A percentile compares a stretch with the other conserved stretches of the same genome.
Evolutionary conservation across 768 basidiomycete genomes (phyloP).

Genomic region (Pulveroboletus sp.): DNA sequence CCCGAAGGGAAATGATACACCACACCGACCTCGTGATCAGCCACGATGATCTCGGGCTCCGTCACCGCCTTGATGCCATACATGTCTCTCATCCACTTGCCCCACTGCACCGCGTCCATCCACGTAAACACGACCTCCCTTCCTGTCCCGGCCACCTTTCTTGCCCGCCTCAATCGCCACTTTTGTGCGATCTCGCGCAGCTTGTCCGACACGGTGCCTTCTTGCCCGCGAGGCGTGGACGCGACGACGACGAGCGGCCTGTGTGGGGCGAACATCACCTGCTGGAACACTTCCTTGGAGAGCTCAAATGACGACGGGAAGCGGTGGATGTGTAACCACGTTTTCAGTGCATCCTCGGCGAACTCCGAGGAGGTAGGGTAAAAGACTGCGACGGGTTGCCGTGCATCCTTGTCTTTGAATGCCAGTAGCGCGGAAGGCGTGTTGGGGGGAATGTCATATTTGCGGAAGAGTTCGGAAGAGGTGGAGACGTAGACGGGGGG

Average conservation of each 20-base stretch:
- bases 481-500: constrained; percentile 46
- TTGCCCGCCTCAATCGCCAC: no score
- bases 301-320: constrained; percentile 75
- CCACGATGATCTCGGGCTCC: constrained; percentile 54
- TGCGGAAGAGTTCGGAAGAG: constrained; percentile 30
- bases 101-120: constrained; percentile 87
- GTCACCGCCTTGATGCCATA: constrained; percentile 56
- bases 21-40: constrained; percentile 56
- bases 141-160: no score
- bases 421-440: constrained; percentile 63
- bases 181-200: constrained; percentile 51
- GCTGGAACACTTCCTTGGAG: constrained; percentile 73
- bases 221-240: constrained; percentile 39
- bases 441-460: constrained; percentile 34
- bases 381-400: constrained; percentile 45
- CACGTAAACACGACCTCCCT: constrained; percentile 77
- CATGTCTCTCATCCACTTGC: constrained; percentile 86
- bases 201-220: constrained; percentile 41
- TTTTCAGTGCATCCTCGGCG: constrained; percentile 25
- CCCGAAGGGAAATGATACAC: no score
- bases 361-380: constrained; percentile 8
- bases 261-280: constrained; percentile 78
- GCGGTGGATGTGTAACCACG: constrained; percentile 66
- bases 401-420: constrained; percentile 55
- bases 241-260: constrained; percentile 77